phyloP scores from a whole-genome alignment of 306 rosid genomes.

The Cucumis cinereus region DNA sequence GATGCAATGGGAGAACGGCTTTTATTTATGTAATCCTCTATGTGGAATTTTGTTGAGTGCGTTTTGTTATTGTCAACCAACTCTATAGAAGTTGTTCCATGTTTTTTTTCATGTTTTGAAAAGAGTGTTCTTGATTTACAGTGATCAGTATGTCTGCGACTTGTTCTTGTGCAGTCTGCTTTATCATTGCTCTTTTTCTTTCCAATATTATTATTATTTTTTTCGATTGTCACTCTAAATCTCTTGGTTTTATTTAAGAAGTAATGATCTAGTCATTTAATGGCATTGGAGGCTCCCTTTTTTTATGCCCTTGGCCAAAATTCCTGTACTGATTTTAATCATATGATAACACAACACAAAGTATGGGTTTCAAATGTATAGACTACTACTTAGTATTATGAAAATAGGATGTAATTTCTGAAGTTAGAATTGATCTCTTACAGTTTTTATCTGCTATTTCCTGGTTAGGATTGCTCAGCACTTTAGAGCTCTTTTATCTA shows the following conservation, averaged over 20 bases:
- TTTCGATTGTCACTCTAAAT: neutral
- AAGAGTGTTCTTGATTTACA: neutral
- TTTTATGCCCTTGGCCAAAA: neutral
- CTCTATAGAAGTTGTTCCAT: neutral
- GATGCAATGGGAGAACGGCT: neutral
- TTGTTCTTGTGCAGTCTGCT: neutral
- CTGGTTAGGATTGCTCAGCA: conserved; percentile 5
- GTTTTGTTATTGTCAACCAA: neutral
- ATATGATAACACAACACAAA: neutral
- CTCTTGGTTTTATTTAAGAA: neutral
- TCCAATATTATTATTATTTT: neutral
- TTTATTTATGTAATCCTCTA: neutral
- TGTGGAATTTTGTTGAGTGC: neutral
- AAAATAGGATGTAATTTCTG: neutral
- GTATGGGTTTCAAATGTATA: neutral
- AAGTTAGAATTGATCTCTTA: neutral
- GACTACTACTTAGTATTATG: neutral
- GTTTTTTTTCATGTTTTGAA: neutral
- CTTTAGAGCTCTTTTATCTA: neutral
- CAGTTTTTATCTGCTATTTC: neutral
- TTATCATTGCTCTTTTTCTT: neutral
- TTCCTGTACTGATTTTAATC: neutral
- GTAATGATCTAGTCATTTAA: neutral
- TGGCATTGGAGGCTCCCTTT: neutral
- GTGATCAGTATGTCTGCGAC: neutral